Evolutionary conservation across 306 rosid genomes (phyloP), one percentile per base, ranked within the genome.

Genomic region (Abrus pulchellus): DNA sequence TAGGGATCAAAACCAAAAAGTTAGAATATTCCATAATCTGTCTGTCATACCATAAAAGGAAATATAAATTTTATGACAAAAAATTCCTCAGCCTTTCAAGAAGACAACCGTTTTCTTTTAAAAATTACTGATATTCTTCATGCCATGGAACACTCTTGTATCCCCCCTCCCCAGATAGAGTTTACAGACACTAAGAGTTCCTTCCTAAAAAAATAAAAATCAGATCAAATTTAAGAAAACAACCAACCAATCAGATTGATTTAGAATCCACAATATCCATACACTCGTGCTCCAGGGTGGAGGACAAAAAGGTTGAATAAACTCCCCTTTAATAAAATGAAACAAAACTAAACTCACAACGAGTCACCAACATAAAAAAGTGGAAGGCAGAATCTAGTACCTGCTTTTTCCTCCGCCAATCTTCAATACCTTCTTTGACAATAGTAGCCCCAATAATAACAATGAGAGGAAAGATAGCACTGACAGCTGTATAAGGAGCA

Each of bases 381-480:
- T 1, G 32, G 33, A 29, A 80, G 12, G 64, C 11, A 82, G 77
- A 57, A 59, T 64, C 70, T 11, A 14, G 78, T 84, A 95, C 99
- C 98, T 95, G 99, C 83, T 84, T 87, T 61, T 93, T 91, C 47
- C 99, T 79, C 32, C 87, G 83, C 98, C 60, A 75, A 85, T 95
- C 99, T 84, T 93, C 99, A 11, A 93, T 87, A 36, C 84, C 97
- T 70, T 95, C 99, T 85, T 95, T 95, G 52, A 85, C 77, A 96
- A 95, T 93, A 12, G 99, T 88, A 56, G 89, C 96, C 7, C 84
- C 86, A 61, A 88, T 13, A 82, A 95, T 49, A 13, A 95, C 1
- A 63, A 93, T 76, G 68, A 95, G 79, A 77, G 99, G 99, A 81
- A 88, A 1, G 43, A 93, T 88, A 0, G 99, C 98, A 75, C 98